Evolutionary conservation across 345 rosid genomes (phyloP).

Genomic region (Anastatica hierochuntica): DNA sequence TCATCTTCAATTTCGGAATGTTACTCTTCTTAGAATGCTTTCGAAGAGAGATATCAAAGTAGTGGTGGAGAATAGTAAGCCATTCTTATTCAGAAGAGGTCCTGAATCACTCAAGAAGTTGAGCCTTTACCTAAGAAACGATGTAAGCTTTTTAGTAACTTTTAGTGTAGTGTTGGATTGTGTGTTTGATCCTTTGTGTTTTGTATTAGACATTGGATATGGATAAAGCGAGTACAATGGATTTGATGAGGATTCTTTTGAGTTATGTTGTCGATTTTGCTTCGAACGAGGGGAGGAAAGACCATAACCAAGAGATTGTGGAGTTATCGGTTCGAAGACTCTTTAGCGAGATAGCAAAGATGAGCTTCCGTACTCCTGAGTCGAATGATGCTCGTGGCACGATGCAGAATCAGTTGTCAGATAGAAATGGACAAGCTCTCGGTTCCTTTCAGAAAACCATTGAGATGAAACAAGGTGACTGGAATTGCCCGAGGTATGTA

Average conservation of each 20-base stretch:
- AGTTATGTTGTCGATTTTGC: constrained; percentile 45
- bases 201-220: constrained; percentile 30
- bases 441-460: constrained; percentile 35
- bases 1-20: background rate
- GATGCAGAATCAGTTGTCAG: constrained; percentile 30
- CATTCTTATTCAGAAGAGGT: constrained; percentile 51
- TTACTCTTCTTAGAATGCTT: constrained; percentile 40
- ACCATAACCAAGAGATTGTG: constrained; percentile 31
- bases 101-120: constrained; percentile 50
- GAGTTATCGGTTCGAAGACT: constrained; percentile 54
- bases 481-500: constrained; percentile 72
- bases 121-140: constrained; percentile 36
- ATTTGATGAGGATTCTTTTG: constrained; percentile 71
- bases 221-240: constrained; percentile 45
- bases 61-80: constrained; percentile 47
- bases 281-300: constrained; percentile 24
- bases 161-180: background rate
- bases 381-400: constrained; percentile 20
- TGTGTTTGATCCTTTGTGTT: background rate
- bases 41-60: constrained; percentile 58
- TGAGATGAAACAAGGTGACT: constrained; percentile 93
- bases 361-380: constrained; percentile 26
- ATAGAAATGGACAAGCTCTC: constrained; percentile 32
- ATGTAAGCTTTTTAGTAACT: too few species aligned
- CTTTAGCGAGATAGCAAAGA: constrained; percentile 46